Base-by-base conservation (phyloP, 2,329 filamentous ascomycete genomes). In the Phaeosphaeria sp. region DNA sequence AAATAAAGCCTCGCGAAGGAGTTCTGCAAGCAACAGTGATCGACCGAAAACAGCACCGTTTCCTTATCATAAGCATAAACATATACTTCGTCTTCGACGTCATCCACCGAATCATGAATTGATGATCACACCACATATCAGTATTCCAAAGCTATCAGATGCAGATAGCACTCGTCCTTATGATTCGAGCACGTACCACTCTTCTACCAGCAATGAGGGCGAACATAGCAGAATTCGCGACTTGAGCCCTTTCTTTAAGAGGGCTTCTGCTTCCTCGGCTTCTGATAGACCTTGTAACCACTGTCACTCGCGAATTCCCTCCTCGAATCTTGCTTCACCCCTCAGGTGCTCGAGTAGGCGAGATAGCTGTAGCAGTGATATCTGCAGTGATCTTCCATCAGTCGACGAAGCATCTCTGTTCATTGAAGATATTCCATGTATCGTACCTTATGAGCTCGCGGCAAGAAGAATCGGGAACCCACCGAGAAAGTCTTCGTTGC, bases 181-280 rank as follows among this genome's bases (percentile, higher is more conserved):
- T 56, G 61, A 72, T 47, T 44, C 64, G 1, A 54, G 58, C 9
- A 39, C 23, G 3, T 66, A 68, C 36, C 58, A 65, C 46, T 69
- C 64, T 0, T 70, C 68, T 46, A 52, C 63, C 6, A 62, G 49
- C 13, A 58, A 70, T n/a, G 67, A 72, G 43, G 55, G 58, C 10
- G 43, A 52, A 15, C 47, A 46, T 13, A 65, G 56, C 43, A 50
- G 41, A n/a, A 57, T 63, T 42, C 69, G 63, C 49, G 64, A 61
- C n/a, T 55, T 67, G 50, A 52, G 55, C 33, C 52, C 58, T 10
- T 6, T 17, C 5, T 49, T 33, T 3, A 54, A 22, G 9, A 30
- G 23, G 18, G 13, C 17, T 2, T 22, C 47, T 23, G 20, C 3
- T 2, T 17, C 39, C 60, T 33, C 44, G 50, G 43, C 41, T 10